Evolutionary conservation across 352 stramenopile genomes (phyloP).

Genomic region (Phytophthora foliorum): DNA sequence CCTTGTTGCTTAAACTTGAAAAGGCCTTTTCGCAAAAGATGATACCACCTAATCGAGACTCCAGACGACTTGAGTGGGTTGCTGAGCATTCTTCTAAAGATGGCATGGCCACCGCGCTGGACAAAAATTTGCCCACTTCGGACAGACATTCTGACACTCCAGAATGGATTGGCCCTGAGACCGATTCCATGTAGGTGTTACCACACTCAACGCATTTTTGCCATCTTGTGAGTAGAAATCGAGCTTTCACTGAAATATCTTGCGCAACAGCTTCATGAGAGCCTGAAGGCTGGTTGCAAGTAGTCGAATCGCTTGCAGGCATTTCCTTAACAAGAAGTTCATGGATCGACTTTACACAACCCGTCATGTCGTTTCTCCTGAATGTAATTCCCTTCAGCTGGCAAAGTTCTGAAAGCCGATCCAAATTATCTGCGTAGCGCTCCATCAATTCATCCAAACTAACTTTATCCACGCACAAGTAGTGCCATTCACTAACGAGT

Average conservation of each 20-base stretch:
- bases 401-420: slow-evolving; percentile 63
- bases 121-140: slow-evolving; percentile 47
- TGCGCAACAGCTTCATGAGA: slow-evolving; percentile 47
- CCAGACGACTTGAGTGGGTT: slow-evolving; percentile 46
- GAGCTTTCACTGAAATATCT: slow-evolving; percentile 38
- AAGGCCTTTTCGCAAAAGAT: slow-evolving; percentile 38
- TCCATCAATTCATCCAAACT: slow-evolving; percentile 61
- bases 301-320: slow-evolving; percentile 3
- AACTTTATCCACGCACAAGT: slow-evolving; percentile 52
- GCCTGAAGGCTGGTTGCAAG: slow-evolving; percentile 5
- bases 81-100: slow-evolving; percentile 38
- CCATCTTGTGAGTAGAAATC: slow-evolving; percentile 44
- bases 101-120: slow-evolving; percentile 28
- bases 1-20: slow-evolving; percentile 21
- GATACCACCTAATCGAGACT: slow-evolving; percentile 47
- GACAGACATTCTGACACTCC: slow-evolving; percentile 12
- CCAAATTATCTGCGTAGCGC: slow-evolving; percentile 56
- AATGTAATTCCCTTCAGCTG: slow-evolving; percentile 52
- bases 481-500: slow-evolving; percentile 72
- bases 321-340: slow-evolving; percentile 35
- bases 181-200: slow-evolving; percentile 14
- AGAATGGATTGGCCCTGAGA: slow-evolving; percentile 4
- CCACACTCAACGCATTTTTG: slow-evolving; percentile 23
- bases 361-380: slow-evolving; percentile 44
- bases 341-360: slow-evolving; percentile 52